Conservation (phyloP, 768 basidiomycete species). For the Serendipita sp. region DNA sequence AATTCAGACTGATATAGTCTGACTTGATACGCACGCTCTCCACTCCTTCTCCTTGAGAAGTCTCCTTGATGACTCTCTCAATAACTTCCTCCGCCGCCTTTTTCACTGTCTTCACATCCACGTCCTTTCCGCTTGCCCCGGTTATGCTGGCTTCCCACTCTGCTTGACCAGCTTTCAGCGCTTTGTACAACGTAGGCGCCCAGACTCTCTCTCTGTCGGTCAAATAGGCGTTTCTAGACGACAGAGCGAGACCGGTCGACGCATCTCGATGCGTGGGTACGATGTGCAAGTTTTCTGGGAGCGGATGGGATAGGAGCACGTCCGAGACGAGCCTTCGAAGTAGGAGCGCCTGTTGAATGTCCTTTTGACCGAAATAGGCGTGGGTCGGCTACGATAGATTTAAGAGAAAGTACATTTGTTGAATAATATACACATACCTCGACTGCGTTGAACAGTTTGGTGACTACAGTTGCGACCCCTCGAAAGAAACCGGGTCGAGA, state of each 20-base stretch:
- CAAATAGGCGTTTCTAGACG: slow-evolving; percentile 82
- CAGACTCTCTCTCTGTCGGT: slow-evolving; percentile 49
- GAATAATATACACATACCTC: slow-evolving; percentile 37
- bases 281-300: slow-evolving; percentile 60
- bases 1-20: slow-evolving; percentile 86
- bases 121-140: slow-evolving; percentile 16
- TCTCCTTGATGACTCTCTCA: slow-evolving; percentile 11
- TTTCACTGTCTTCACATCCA: slow-evolving; percentile 23
- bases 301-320: slow-evolving; percentile 65
- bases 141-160: slow-evolving; percentile 29
- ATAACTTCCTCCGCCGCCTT: slow-evolving; percentile 10
- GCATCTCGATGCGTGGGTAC: slow-evolving; percentile 68
- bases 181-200: slow-evolving; percentile 46
- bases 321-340: slow-evolving; percentile 65
- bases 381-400: slow-evolving; percentile 51
- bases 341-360: slow-evolving; percentile 89
- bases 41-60: slow-evolving; percentile 16
- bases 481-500: slow-evolving; percentile 84
- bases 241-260: slow-evolving; percentile 58
- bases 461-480: slow-evolving; percentile 88
- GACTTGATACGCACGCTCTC: slow-evolving; percentile 37
- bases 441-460: slow-evolving; percentile 86
- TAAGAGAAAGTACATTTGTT: not conserved
- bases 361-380: slow-evolving; percentile 95
- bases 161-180: slow-evolving; percentile 40